Base-by-base conservation (phyloP, 2,329 filamentous ascomycete genomes). In the Aspergillus terreus region DNA sequence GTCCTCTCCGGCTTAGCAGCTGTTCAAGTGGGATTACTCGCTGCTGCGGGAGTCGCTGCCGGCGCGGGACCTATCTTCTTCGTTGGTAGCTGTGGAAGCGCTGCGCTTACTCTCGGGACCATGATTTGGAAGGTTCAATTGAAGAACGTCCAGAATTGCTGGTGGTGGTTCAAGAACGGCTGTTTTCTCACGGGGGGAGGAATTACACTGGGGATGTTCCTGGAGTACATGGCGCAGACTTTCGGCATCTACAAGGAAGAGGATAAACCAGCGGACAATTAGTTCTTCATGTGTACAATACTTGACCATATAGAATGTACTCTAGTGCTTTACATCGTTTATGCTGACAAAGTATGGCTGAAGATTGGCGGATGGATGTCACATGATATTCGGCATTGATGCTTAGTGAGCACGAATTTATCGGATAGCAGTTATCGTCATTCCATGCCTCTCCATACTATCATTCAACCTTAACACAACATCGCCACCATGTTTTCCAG, bases 81-180 rank as follows among this genome's bases (percentile, higher is more conserved):
- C 53, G 59, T 77, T 10, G 81, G 81, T 5, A 80, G 76, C 45
- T 83, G 81, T 54, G 82, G 82, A 33, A 78, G 82, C 52, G 81
- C 81, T 7, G 72, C 75, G 23, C 56, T 76, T 32, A 78, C 81
- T 2, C 69, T 84, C 21, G 79, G 73, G 1, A 75, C 78, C 14
- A 84, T 84, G 80, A 83, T 85, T 17, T 77, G 77, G 69, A 77
- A 72, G 53, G 82, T 85, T 25, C 76, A 78, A 49, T 61, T 85
- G 54, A 78, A 82, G 53, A 78, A 76, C 47, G 79, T 82, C 45
- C 70, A 72, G 55, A 77, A 82, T 59, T 85, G 82, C 59, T 84
- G 82, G 80, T 82, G 79, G 76, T 85, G 82, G 82, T 85, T 85
- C 60, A 80, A 75, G 51, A 80, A 82, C 50, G 82, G 82, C 21